Evolutionary conservation across 306 rosid genomes (phyloP).

Genomic region (Castanospermum australe): DNA sequence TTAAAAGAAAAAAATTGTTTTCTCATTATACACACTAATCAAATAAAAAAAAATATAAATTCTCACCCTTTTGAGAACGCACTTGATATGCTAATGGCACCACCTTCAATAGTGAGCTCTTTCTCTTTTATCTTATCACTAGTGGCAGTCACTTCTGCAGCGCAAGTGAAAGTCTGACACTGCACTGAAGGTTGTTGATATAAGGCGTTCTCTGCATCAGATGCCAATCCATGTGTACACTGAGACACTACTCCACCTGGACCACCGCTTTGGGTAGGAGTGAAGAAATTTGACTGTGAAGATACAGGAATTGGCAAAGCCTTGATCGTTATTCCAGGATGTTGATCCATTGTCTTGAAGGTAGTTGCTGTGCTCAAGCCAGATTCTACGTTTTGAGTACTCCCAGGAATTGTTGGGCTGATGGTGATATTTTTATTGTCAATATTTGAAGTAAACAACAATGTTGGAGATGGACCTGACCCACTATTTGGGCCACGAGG

Average conservation of each 20-base stretch:
- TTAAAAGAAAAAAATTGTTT: neutral
- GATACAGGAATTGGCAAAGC: constrained; percentile 53
- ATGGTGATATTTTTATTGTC: constrained; percentile 54
- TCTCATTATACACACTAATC: neutral
- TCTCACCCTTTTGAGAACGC: constrained; percentile 93
- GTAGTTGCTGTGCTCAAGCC: constrained; percentile 59
- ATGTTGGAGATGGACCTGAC: constrained; percentile 59
- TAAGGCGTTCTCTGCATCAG: constrained; percentile 52
- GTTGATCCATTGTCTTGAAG: constrained; percentile 56
- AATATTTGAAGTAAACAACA: constrained; percentile 58
- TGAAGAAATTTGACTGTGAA: constrained; percentile 56
- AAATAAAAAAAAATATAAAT: neutral
- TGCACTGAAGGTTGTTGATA: constrained; percentile 46
- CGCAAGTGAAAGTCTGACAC: constrained; percentile 41
- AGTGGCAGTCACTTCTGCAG: constrained; percentile 38
- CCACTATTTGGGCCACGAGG: constrained; percentile 50
- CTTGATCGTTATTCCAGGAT: constrained; percentile 50
- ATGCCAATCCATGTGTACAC: constrained; percentile 45
- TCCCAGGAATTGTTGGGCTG: constrained; percentile 54
- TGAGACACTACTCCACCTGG: constrained; percentile 50
- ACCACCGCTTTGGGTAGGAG: constrained; percentile 42
- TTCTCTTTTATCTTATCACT: constrained; percentile 79
- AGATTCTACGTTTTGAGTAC: constrained; percentile 54
- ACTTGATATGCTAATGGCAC: constrained; percentile 86
- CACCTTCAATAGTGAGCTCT: constrained; percentile 78